Evolutionary conservation across 257 asterid species (phyloP).

Genomic region (Eucommia ulmoides): DNA sequence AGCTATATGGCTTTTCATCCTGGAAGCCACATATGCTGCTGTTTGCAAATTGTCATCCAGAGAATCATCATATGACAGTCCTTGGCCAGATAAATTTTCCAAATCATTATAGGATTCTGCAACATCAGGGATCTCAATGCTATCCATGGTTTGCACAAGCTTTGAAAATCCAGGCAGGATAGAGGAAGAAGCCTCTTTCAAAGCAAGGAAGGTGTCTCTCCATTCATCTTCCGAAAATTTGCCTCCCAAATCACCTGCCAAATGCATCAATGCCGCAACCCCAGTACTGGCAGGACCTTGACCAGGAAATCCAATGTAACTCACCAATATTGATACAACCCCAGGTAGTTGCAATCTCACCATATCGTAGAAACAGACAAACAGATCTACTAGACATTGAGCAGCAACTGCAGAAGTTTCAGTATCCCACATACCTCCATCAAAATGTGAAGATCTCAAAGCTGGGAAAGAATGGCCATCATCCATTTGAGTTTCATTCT

Average conservation of each 20-base stretch:
- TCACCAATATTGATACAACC: constrained; percentile 54
- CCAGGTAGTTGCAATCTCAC: constrained; percentile 58
- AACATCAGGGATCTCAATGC: constrained; percentile 44
- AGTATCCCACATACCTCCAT: constrained; percentile 66
- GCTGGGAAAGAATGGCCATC: constrained; percentile 24
- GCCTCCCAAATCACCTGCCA: constrained; percentile 51
- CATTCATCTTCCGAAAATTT: constrained; percentile 63
- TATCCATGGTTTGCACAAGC: constrained; percentile 64
- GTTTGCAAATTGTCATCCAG: constrained; percentile 64
- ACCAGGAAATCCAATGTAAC: constrained; percentile 51
- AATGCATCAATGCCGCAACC: constrained; percentile 62
- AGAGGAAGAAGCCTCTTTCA: constrained; percentile 55
- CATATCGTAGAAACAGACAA: constrained; percentile 51
- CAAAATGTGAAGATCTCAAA: constrained; percentile 32
- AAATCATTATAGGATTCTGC: constrained; percentile 29
- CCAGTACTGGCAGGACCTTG: constrained; percentile 79
- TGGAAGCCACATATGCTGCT: constrained; percentile 55
- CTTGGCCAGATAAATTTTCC: constrained; percentile 35
- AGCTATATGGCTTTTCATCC: constrained; percentile 72
- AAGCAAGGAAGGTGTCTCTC: constrained; percentile 46
- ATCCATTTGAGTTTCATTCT: constrained; percentile 30
- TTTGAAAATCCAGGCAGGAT: constrained; percentile 46
- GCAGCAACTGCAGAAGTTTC: constrained; percentile 67
- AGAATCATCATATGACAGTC: constrained; percentile 24
- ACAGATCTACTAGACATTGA: constrained; percentile 57